Conservation (phyloP, 179 eudicot genomes). For the Actinidia arguta region DNA sequence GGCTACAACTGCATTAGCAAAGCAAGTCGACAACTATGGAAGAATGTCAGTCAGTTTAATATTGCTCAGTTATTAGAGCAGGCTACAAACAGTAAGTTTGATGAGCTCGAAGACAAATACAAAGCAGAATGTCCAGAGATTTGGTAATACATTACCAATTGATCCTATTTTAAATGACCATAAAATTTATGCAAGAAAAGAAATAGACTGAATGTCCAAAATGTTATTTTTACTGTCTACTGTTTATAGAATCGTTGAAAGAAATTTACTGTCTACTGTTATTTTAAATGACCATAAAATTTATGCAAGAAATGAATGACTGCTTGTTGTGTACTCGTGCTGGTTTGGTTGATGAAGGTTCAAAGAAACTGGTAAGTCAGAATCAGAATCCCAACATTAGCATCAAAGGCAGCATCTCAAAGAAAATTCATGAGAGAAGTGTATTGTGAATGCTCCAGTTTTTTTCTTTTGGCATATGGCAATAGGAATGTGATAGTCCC, state of each 20-base stretch:
- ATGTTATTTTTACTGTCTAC: not conserved
- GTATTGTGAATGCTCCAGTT: not conserved
- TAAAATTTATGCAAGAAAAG: not conserved
- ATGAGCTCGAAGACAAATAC: not conserved
- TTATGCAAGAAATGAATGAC: not conserved
- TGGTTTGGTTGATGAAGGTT: not conserved
- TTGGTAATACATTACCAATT: not conserved
- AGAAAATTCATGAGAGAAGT: not conserved
- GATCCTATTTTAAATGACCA: not conserved
- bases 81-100: not conserved
- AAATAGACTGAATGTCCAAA: not conserved
- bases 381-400: not conserved
- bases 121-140: not conserved
- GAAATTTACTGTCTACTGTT: too few species aligned
- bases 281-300: not conserved
- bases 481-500: too few species aligned
- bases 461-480: too few species aligned
- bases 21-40: conserved; percentile 7
- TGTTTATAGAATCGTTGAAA: conserved; percentile 9
- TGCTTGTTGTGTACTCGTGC: conserved; percentile 9
- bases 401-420: conserved; percentile 9
- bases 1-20: conserved; percentile 51
- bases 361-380: not conserved
- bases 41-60: not conserved
- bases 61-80: not conserved